Evolutionary conservation across 1,139 yeast species (phyloP).

Genomic region (Taphrina communis): DNA sequence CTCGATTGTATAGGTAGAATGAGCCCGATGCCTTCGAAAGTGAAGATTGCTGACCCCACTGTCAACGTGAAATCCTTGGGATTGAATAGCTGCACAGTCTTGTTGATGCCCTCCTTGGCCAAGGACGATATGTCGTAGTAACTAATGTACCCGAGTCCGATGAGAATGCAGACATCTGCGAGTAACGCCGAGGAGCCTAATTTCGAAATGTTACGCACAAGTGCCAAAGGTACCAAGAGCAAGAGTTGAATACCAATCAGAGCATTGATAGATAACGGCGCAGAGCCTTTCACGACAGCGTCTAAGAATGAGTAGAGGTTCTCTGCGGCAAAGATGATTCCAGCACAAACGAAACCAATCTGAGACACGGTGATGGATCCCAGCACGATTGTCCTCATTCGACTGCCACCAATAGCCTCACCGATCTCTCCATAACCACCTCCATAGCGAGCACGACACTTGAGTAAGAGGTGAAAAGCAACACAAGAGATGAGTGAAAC

Average conservation of each 20-base stretch:
- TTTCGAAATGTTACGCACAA: conserved; percentile 86
- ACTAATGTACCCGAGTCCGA: conserved; percentile 82
- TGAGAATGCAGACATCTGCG: conserved; percentile 83
- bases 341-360: conserved; percentile 92
- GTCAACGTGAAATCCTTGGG: conserved; percentile 54
- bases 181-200: conserved; percentile 86
- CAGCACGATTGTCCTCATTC: conserved; percentile 72
- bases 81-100: conserved; percentile 65
- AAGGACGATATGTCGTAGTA: conserved; percentile 70
- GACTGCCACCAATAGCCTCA: conserved; percentile 68
- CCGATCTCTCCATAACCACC: conserved; percentile 92
- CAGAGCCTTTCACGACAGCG: conserved; percentile 50
- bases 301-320: conserved; percentile 67
- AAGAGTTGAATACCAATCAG: conserved; percentile 62
- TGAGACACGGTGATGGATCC: conserved; percentile 83
- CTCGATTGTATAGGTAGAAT: conserved; percentile 94
- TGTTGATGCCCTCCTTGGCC: conserved; percentile 62
- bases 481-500: conserved; percentile 82
- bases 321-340: conserved; percentile 89
- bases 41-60: conserved; percentile 78
- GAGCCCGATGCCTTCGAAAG: conserved; percentile 94
- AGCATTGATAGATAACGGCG: conserved; percentile 28
- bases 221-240: conserved; percentile 77
- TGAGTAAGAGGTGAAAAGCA: conserved; percentile 78
- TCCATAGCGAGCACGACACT: conserved; percentile 64